Percentiles rank a stretch among this genome's conserved stretches.
Conservation (phyloP, 306 rosid species). For the Cicer judaicum region DNA sequence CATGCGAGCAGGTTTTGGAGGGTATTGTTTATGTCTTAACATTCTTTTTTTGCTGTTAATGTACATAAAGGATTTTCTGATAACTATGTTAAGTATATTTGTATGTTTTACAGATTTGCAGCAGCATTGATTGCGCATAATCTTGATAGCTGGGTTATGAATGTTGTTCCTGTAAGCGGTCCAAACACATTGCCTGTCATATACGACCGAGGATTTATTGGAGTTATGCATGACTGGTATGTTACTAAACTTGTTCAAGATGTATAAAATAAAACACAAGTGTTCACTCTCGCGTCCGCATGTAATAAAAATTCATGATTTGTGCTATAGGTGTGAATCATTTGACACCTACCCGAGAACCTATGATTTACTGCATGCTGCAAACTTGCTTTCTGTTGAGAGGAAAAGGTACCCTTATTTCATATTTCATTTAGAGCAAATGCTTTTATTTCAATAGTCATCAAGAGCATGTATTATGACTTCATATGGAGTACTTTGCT, state of each 20-base stretch:
- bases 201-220: slow-evolving; percentile 93
- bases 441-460: neutral
- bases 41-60: slow-evolving; percentile 13
- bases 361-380: slow-evolving; percentile 89
- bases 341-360: slow-evolving; percentile 98
- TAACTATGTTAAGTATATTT: slow-evolving; percentile 39
- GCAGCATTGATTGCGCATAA: slow-evolving; percentile 69
- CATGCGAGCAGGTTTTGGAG: slow-evolving; percentile 99
- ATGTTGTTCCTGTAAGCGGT: slow-evolving; percentile 92
- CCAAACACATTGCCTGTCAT: slow-evolving; percentile 94
- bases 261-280: slow-evolving; percentile 24
- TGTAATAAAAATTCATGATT: slow-evolving; percentile 33
- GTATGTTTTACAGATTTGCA: slow-evolving; percentile 74
- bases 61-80: slow-evolving; percentile 20
- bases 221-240: slow-evolving; percentile 97
- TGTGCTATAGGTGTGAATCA: slow-evolving; percentile 82
- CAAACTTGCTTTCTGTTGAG: slow-evolving; percentile 78
- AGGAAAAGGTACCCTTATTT: slow-evolving; percentile 71
- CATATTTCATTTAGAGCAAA: slow-evolving; percentile 14
- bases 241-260: slow-evolving; percentile 10
- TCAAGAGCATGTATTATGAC: slow-evolving; percentile 1
- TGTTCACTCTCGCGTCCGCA: slow-evolving; percentile 34
- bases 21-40: slow-evolving; percentile 57
- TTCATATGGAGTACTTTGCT: neutral
- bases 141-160: slow-evolving; percentile 87